A percentile compares a stretch with the other conserved stretches of the same genome.
Evolutionary conservation across 2,329 filamentous ascomycete species (phyloP).

Genomic region (Nakataea oryzae): DNA sequence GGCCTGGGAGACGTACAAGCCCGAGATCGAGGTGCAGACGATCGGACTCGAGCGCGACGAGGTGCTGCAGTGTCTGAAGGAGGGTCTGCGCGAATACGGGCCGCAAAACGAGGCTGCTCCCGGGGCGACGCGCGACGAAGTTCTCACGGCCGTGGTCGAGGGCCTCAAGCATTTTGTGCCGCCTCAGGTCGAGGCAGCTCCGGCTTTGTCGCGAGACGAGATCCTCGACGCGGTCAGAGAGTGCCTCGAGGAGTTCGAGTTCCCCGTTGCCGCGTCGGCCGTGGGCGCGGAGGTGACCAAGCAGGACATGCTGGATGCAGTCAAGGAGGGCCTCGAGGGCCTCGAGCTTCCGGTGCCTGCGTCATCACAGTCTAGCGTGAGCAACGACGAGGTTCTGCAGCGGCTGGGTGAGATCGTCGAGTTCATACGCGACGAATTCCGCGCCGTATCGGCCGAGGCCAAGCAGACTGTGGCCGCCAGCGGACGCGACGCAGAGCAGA

Average conservation of each 20-base stretch:
- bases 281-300: conserved; percentile 42
- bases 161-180: conserved; percentile 73
- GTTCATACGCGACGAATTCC: conserved; percentile 48
- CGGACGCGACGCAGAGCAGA: conserved; percentile 76
- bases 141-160: conserved; percentile 76
- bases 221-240: conserved; percentile 76
- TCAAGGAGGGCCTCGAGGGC: conserved; percentile 46
- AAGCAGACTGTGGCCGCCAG: conserved; percentile 73
- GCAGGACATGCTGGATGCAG: conserved; percentile 54
- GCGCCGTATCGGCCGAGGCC: conserved; percentile 47
- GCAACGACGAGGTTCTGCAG: conserved; percentile 39
- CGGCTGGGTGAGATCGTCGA: conserved; percentile 57
- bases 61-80: conserved; percentile 73
- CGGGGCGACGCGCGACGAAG: conserved; percentile 69
- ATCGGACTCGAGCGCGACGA: conserved; percentile 86
- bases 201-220: conserved; percentile 67
- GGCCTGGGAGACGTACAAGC: conserved; percentile 90
- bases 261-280: conserved; percentile 50
- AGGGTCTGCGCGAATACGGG: conserved; percentile 72
- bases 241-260: conserved; percentile 77
- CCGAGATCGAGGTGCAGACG: conserved; percentile 82
- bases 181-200: conserved; percentile 59
- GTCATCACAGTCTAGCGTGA: conserved; percentile 24
- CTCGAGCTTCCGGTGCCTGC: conserved; percentile 33
- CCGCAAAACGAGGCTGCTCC: conserved; percentile 39